Conservation (phyloP, 2,329 filamentous ascomycete species). For the Claviceps digitariae region DNA sequence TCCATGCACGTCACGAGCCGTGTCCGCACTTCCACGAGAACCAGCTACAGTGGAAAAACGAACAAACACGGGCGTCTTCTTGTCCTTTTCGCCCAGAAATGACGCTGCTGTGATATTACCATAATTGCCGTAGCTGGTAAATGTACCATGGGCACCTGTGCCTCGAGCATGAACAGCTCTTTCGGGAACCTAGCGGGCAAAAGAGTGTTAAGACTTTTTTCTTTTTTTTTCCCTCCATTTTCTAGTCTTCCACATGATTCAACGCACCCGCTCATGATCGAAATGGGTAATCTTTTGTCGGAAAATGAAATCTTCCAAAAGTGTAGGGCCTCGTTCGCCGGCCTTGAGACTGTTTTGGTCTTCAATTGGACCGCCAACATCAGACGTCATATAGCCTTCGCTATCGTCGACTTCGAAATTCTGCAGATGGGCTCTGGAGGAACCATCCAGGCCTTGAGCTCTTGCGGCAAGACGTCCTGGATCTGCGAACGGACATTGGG, state of each 20-base stretch:
- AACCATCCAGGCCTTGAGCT: conserved; percentile 7
- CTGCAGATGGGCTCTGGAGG: conserved; percentile 18
- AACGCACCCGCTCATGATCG: conserved; percentile 52
- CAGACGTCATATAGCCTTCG: conserved; percentile 45
- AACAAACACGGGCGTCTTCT: conserved; percentile 49
- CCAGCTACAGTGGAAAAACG: conserved; percentile 64
- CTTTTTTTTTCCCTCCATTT: background rate
- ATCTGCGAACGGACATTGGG: conserved; percentile 23
- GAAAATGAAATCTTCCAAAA: conserved; percentile 61
- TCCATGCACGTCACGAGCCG: conserved; percentile 58
- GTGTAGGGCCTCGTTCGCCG: conserved; percentile 52
- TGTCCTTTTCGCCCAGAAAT: conserved; percentile 43
- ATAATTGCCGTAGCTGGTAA: conserved; percentile 52
- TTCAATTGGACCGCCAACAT: conserved; percentile 53
- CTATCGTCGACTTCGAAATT: conserved; percentile 37
- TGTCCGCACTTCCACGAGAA: conserved; percentile 54
- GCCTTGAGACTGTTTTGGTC: conserved; percentile 54
- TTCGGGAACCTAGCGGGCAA: conserved; percentile 35
- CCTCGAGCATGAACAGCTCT: conserved; percentile 58
- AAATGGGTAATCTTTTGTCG: conserved; percentile 60
- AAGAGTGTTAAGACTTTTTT: background rate
- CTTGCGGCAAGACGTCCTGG: conserved; percentile 13
- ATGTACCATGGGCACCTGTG: conserved; percentile 56
- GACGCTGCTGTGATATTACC: conserved; percentile 56
- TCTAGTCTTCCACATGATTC: background rate